A percentile compares a stretch with the other conserved stretches of the same genome.
phyloP scores from a whole-genome alignment of 163 green algal genomes.

The Chloroidium sp. region DNA sequence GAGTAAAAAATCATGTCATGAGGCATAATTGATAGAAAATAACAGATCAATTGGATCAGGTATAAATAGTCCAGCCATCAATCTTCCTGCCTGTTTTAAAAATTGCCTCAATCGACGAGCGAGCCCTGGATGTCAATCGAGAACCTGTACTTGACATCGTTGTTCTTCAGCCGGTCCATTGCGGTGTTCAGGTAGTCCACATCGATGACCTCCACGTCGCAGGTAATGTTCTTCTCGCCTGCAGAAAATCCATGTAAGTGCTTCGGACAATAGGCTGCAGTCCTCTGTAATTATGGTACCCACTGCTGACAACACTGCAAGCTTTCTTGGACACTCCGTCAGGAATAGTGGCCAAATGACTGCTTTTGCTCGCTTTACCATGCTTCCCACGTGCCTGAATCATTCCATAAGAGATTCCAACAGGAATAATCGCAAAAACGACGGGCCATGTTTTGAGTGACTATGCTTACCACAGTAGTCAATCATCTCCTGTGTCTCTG shows the following conservation, averaged over 20 bases:
- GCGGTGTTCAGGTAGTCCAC: slow-evolving; percentile 32
- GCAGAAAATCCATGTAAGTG: background rate
- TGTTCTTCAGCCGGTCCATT: slow-evolving; percentile 37
- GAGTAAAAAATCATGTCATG: no score
- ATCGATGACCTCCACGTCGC: slow-evolving; percentile 44
- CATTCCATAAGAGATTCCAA: background rate
- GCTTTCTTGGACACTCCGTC: no score
- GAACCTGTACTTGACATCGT: slow-evolving; percentile 45
- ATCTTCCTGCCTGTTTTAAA: no score
- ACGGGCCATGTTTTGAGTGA: background rate
- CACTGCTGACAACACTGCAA: no score
- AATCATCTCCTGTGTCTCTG: slow-evolving; percentile 73
- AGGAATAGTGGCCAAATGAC: no score
- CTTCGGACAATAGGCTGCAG: no score
- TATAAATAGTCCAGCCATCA: no score
- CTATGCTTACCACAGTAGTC: slow-evolving; percentile 49
- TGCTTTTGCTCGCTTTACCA: no score
- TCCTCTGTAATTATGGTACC: no score
- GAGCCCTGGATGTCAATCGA: slow-evolving; percentile 23
- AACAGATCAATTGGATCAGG: no score
- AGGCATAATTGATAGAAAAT: no score
- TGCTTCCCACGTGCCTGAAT: no score
- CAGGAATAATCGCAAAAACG: background rate
- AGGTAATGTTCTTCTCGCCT: slow-evolving; percentile 40
- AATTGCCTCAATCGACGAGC: slow-evolving; percentile 1